These are phyloP conservation scores for Solanum chiquidenum DNA, from an alignment of 257 asterid genomes.

Conservation along the genomic window DNA sequence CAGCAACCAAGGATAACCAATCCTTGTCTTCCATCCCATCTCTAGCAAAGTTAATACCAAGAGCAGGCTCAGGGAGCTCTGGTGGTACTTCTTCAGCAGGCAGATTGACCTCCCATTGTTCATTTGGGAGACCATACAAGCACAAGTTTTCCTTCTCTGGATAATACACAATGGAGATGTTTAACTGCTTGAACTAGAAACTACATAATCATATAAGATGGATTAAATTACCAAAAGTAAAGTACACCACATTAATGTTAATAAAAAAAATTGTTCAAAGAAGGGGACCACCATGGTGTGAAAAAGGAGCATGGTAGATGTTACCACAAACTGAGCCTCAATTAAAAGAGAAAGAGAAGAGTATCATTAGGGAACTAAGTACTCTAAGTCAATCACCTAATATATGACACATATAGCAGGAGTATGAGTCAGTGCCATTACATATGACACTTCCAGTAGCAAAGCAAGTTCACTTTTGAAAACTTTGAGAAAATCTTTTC, in stretches of 20 bases:
- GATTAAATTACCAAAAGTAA: not conserved
- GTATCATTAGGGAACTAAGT: not conserved
- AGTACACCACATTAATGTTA: not conserved
- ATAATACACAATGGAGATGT: not conserved
- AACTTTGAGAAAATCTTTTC: not conserved
- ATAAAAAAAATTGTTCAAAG: not conserved
- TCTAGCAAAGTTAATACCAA: slow-evolving; percentile 61
- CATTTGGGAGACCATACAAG: slow-evolving; percentile 48
- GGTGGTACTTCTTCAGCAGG: slow-evolving; percentile 66
- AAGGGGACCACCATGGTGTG: not conserved
- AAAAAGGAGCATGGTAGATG: not conserved
- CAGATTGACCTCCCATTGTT: slow-evolving; percentile 55
- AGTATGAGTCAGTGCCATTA: not conserved
- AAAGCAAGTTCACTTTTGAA: not conserved
- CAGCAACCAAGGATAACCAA: slow-evolving; percentile 57
- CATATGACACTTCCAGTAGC: not conserved
- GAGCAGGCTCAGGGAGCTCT: slow-evolving; percentile 62
- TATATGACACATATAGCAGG: not conserved
- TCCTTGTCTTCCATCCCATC: slow-evolving; percentile 57
- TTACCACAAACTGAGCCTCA: not conserved
- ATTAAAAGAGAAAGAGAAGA: not conserved
- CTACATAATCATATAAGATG: slow-evolving; percentile 4
- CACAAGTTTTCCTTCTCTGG: slow-evolving; percentile 60
- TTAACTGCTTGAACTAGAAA: not conserved
- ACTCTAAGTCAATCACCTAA: not conserved